Percentiles rank a stretch among this genome's conserved stretches.
Conservation (phyloP, 805 yeast species). For the Nakazawaea laoshanensis region DNA sequence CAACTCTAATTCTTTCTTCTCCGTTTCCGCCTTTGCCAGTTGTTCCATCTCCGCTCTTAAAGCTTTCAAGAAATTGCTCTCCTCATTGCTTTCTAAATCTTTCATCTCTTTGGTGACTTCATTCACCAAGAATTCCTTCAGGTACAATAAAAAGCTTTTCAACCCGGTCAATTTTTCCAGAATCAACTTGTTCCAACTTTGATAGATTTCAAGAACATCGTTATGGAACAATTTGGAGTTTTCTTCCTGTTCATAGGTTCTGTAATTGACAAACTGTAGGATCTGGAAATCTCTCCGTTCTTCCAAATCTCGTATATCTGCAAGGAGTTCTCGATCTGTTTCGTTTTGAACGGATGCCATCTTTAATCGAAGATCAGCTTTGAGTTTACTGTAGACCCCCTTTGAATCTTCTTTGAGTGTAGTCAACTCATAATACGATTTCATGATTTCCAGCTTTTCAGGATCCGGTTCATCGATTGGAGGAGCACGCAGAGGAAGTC, state of each 20-base stretch:
- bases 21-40: background rate
- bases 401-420: too few species aligned
- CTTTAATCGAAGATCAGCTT: too few species aligned
- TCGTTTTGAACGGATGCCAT: too few species aligned
- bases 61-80: constrained; percentile 1
- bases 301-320: constrained; percentile 1
- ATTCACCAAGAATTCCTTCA: constrained; percentile 2
- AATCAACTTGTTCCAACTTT: background rate
- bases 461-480: too few species aligned
- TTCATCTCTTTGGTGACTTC: constrained; percentile 3
- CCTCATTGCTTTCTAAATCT: too few species aligned
- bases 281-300: constrained; percentile 7
- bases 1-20: background rate
- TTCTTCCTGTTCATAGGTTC: constrained; percentile 4
- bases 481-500: too few species aligned
- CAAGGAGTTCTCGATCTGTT: background rate
- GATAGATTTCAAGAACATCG: constrained; percentile 3
- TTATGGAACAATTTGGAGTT: constrained; percentile 5
- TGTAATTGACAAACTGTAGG: background rate
- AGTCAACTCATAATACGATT: too few species aligned
- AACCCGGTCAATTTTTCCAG: constrained; percentile 3
- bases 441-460: too few species aligned
- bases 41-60: background rate
- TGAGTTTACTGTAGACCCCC: too few species aligned
- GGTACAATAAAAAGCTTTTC: constrained; percentile 4